These are phyloP conservation scores for Tolypocladium paradoxum DNA, from an alignment of 2,329 filamentous ascomycete genomes.

Conservation along the genomic window DNA sequence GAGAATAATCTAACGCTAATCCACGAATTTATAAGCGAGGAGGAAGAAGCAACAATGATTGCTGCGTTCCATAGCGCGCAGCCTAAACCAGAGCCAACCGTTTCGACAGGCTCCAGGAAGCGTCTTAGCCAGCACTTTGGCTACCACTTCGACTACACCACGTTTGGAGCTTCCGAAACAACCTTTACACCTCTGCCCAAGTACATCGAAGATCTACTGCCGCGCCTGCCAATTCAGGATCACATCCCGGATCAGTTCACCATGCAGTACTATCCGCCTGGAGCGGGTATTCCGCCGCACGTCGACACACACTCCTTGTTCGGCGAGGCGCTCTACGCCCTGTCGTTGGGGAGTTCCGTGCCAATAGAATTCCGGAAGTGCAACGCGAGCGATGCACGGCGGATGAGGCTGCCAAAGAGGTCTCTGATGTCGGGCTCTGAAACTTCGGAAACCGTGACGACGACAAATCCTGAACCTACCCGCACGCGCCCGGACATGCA, in stretches of 20 bases:
- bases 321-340: conserved; percentile 3
- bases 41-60: not conserved
- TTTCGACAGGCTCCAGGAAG: not conserved
- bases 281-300: conserved; percentile 49
- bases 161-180: conserved; percentile 38
- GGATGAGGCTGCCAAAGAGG: not conserved
- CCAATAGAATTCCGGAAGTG: conserved; percentile 2
- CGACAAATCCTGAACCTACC: not conserved
- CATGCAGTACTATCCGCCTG: conserved; percentile 49
- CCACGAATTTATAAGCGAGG: not conserved
- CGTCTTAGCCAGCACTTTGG: conserved; percentile 31
- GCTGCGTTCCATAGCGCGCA: not conserved
- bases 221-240: conserved; percentile 22
- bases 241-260: conserved; percentile 46
- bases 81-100: not conserved
- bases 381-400: not conserved
- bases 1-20: not conserved
- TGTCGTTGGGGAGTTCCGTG: conserved; percentile 1
- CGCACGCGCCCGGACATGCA: not conserved
- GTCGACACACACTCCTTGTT: conserved; percentile 40
- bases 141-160: conserved; percentile 48
- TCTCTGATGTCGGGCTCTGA: not conserved
- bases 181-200: conserved; percentile 39
- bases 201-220: conserved; percentile 39
- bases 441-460: not conserved